Percentiles rank a stretch among this genome's conserved stretches.
Conservation (phyloP, 768 basidiomycete species). For the Mycena amicta region DNA sequence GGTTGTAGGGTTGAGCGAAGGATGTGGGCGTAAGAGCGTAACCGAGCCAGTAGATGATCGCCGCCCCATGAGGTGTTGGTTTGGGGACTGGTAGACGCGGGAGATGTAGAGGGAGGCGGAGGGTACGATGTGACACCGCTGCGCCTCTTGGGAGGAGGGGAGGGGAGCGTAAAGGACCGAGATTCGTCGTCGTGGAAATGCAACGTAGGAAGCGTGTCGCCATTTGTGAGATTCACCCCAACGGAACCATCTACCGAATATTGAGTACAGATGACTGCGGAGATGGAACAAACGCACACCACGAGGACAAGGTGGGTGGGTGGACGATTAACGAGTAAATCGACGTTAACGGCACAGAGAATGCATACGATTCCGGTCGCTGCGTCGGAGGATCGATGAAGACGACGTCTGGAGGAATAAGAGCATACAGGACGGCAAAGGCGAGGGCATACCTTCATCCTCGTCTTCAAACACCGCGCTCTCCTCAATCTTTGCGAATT, state of each 20-base stretch:
- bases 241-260: conserved; percentile 73
- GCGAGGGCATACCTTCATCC: conserved; percentile 59
- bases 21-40: conserved; percentile 78
- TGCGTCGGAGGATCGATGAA: conserved; percentile 84
- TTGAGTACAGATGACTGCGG: conserved; percentile 20
- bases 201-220: conserved; percentile 83
- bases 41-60: conserved; percentile 77
- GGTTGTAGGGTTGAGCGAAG: conserved; percentile 86
- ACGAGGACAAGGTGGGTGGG: conserved; percentile 81
- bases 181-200: conserved; percentile 99
- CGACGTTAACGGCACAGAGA: conserved; percentile 88
- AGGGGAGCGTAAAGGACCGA: conserved; percentile 65
- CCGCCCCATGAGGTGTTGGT: conserved; percentile 78
- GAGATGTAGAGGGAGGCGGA: conserved; percentile 47
- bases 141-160: conserved; percentile 37
- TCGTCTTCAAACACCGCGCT: conserved; percentile 59
- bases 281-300: conserved; percentile 55
- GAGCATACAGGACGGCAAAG: conserved; percentile 5
- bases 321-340: conserved; percentile 89
- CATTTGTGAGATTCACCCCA: conserved; percentile 85
- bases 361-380: conserved; percentile 89
- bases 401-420: conserved; percentile 62
- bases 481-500: conserved; percentile 85
- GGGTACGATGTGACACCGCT: conserved; percentile 60
- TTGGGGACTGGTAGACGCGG: conserved; percentile 42